Evolutionary conservation across 139 green algal genomes (phyloP), one percentile per base, ranked within the genome.

Genomic region (Zygnema circumcarinatum): DNA sequence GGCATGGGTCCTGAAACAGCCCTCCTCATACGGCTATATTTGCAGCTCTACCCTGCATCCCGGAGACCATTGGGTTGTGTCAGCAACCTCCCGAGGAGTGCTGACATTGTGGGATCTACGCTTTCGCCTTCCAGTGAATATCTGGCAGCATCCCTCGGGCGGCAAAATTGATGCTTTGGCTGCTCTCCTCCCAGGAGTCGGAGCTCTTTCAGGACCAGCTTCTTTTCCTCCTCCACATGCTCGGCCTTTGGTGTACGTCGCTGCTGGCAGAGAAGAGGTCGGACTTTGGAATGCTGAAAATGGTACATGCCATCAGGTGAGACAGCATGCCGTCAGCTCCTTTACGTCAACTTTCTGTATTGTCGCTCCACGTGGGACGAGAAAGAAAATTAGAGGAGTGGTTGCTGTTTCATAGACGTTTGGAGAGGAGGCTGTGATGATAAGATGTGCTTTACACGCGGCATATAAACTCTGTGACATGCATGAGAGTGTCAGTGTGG

Each of bases 91-190:
- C n/a, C 32, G 78, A 33, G 83, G 81, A 29, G 38, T 89, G 3
- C 80, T 90, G 38, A 83, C 81, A 20, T 67, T 90, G 1, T 91
- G 87, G 87, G 87, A 91, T 82, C 33, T 91, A 33, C 81, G 82
- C 38, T 92, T 89, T 79, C 88, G 82, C 32, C 67, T 92, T 0
- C 88, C 83, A 22, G 69, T 90, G 31, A 29, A 82, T 38, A 42
- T 56, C 32, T 91, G 87, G 87, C 67, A 20, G 3, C 87, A 90
- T 47, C 87, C 87, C 7, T 20, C 7, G 11, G 83, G 42, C 68
- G 21, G 21, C 25, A 74, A 39, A 53, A 41, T 89, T 31, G 52
- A 85, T 0, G 87, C 83, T 0, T 35, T 91, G 11, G 83, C 67
- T 21, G 36, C 87, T 25, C 38, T 85, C 47, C 85, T 87, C 29